These are phyloP conservation scores for Penicillium digitatum DNA, from an alignment of 2,329 filamentous ascomycete genomes.

Conservation along the genomic window DNA sequence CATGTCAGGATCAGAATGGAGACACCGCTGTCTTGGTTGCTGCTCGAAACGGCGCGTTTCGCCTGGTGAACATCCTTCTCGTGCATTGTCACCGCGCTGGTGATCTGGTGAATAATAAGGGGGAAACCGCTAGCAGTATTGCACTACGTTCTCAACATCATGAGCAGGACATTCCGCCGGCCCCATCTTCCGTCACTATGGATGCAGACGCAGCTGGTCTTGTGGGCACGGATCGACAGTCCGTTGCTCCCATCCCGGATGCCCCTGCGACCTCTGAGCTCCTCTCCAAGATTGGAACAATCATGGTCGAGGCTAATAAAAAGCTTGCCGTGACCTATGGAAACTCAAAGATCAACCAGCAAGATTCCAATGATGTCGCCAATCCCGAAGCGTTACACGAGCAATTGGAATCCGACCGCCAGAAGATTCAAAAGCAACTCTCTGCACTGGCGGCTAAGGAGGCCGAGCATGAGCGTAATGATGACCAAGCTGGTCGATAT, in stretches of 20 bases:
- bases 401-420: conserved; percentile 44
- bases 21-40: conserved; percentile 89
- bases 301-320: conserved; percentile 68
- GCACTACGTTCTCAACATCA: conserved; percentile 68
- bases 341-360: conserved; percentile 63
- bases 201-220: conserved; percentile 27
- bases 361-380: conserved; percentile 40
- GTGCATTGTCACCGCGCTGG: conserved; percentile 72
- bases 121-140: conserved; percentile 78
- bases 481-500: conserved; percentile 40
- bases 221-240: conserved; percentile 31
- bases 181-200: conserved; percentile 63
- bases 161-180: conserved; percentile 61
- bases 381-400: conserved; percentile 42
- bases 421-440: conserved; percentile 41
- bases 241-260: conserved; percentile 35
- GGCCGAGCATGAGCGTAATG: conserved; percentile 34
- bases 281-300: conserved; percentile 63
- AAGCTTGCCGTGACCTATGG: conserved; percentile 57
- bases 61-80: conserved; percentile 63
- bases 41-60: conserved; percentile 80
- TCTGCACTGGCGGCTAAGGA: conserved; percentile 37
- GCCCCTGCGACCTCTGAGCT: conserved; percentile 63
- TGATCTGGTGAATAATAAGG: conserved; percentile 75
- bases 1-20: conserved; percentile 77